A percentile compares a stretch with the other conserved stretches of the same genome.
Conservation (phyloP, 2,329 filamentous ascomycete genomes). For the Knufia fluminis region DNA sequence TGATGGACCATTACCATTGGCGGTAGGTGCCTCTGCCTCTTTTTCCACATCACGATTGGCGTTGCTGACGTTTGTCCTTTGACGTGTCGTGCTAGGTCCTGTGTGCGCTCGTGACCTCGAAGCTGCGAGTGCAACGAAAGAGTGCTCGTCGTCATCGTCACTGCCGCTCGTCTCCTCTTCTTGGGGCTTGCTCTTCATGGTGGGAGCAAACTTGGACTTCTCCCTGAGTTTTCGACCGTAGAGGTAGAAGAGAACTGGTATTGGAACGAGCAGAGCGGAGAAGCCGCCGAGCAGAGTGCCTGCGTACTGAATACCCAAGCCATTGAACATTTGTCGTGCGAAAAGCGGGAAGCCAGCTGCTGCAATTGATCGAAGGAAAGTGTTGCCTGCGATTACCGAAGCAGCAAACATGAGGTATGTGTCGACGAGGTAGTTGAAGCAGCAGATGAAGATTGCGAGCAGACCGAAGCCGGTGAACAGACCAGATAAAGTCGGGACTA, state of each 20-base stretch:
- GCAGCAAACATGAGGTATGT: slow-evolving; percentile 49
- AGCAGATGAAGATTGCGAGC: slow-evolving; percentile 48
- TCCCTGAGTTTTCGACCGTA: slow-evolving; percentile 24
- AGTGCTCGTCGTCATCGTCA: slow-evolving; percentile 12
- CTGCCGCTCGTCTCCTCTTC: slow-evolving; percentile 24
- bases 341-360: slow-evolving; percentile 43
- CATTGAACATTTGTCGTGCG: slow-evolving; percentile 47
- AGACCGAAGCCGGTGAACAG: slow-evolving; percentile 50
- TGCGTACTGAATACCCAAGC: slow-evolving; percentile 39
- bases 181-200: slow-evolving; percentile 40
- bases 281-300: slow-evolving; percentile 31
- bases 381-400: slow-evolving; percentile 42
- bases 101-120: slow-evolving; percentile 17
- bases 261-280: slow-evolving; percentile 29
- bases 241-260: slow-evolving; percentile 31
- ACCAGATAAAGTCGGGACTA: slow-evolving; percentile 37
- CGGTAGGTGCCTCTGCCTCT: neutral
- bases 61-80: slow-evolving; percentile 7
- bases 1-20: neutral
- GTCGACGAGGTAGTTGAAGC: slow-evolving; percentile 52
- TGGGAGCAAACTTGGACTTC: slow-evolving; percentile 28
- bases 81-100: neutral
- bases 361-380: slow-evolving; percentile 37
- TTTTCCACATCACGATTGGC: slow-evolving; percentile 3
- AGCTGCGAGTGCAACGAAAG: slow-evolving; percentile 19